Evolutionary conservation across 2,329 filamentous ascomycete genomes (phyloP).

Genomic region (Claviceps sp.): DNA sequence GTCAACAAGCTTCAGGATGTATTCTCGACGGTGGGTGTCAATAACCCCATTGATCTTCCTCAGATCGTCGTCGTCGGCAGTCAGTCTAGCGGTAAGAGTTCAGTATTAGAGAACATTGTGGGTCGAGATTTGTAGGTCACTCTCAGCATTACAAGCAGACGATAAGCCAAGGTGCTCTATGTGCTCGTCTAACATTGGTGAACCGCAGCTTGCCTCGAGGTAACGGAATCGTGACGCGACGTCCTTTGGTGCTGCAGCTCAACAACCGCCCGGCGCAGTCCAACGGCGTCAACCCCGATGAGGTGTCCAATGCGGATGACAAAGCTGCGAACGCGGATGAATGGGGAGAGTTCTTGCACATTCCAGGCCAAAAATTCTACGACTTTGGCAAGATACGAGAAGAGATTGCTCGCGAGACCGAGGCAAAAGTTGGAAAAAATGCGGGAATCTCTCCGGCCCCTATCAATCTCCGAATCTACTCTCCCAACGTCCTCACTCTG

Average conservation of each 20-base stretch:
- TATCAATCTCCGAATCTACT: slow-evolving; percentile 97
- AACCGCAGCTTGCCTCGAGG: slow-evolving; percentile 73
- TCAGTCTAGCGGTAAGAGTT: slow-evolving; percentile 98
- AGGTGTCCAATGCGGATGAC: slow-evolving; percentile 56
- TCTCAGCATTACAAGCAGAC: not conserved
- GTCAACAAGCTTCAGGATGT: slow-evolving; percentile 99
- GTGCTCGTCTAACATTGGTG: not conserved
- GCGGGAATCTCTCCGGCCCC: slow-evolving; percentile 91
- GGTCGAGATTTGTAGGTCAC: slow-evolving; percentile 86
- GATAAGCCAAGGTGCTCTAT: not conserved
- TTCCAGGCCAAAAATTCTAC: slow-evolving; percentile 92
- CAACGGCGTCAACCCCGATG: slow-evolving; percentile 60
- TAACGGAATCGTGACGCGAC: slow-evolving; percentile 90
- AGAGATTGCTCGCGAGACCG: slow-evolving; percentile 92
- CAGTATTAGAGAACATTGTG: slow-evolving; percentile 96
- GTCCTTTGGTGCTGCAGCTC: slow-evolving; percentile 91
- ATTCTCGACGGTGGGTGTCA: slow-evolving; percentile 93
- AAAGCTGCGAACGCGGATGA: slow-evolving; percentile 85
- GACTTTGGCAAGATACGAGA: slow-evolving; percentile 98
- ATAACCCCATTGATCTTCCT: slow-evolving; percentile 97
- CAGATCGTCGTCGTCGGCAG: slow-evolving; percentile 98
- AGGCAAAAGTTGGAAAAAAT: slow-evolving; percentile 91
- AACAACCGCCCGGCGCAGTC: slow-evolving; percentile 74
- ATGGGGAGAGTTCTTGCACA: slow-evolving; percentile 98
- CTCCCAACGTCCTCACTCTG: slow-evolving; percentile 90